phyloP scores from a whole-genome alignment of 805 yeast genomes.

The Kodamaea leandrae region DNA sequence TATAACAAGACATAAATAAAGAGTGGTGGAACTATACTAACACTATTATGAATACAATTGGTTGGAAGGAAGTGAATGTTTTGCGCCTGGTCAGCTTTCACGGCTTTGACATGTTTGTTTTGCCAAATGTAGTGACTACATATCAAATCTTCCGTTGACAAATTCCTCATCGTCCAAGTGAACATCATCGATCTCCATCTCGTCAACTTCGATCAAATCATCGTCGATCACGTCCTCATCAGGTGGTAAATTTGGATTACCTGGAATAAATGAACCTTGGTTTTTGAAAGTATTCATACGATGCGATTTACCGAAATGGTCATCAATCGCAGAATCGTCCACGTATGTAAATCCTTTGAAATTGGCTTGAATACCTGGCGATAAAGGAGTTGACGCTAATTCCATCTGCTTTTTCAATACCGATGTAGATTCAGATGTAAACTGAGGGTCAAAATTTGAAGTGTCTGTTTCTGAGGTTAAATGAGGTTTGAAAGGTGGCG shows the following conservation, averaged over 20 bases:
- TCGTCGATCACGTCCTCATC: constrained; percentile 84
- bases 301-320: constrained; percentile 55
- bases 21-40: constrained; percentile 1
- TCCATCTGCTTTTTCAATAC: constrained; percentile 66
- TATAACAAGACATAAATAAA: constrained; percentile 1
- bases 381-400: constrained; percentile 73
- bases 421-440: constrained; percentile 87
- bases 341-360: constrained; percentile 97
- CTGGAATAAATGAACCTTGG: constrained; percentile 74
- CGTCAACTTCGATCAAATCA: constrained; percentile 48
- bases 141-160: constrained; percentile 86
- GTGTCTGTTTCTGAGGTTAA: constrained; percentile 88
- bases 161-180: constrained; percentile 75
- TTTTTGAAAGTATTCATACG: constrained; percentile 36
- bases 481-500: constrained; percentile 97
- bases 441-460: constrained; percentile 96
- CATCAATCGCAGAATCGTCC: constrained; percentile 90
- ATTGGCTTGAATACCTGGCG: constrained; percentile 94
- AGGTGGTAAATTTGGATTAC: constrained; percentile 75
- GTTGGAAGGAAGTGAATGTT: no score
- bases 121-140: constrained; percentile 46
- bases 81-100: no score
- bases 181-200: constrained; percentile 52
- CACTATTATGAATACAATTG: constrained; percentile 1
- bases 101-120: no score